These are phyloP conservation scores for Cercis canadensis DNA, from an alignment of 306 rosid genomes.

Conservation along the genomic window DNA sequence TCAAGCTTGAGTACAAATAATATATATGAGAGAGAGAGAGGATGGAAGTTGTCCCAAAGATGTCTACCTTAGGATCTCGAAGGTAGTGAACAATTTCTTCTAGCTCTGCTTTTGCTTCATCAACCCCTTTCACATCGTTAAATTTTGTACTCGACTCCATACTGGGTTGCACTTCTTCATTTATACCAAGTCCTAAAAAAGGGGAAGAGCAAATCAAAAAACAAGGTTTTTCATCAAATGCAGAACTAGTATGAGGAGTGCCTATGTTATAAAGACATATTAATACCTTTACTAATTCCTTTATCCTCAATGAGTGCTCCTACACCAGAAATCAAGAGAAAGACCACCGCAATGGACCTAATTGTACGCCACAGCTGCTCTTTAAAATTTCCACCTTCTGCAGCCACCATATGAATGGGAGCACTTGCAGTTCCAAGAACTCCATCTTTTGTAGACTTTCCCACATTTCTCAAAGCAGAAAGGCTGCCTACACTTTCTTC, in stretches of 20 bases:
- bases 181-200: conserved; percentile 64
- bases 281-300: conserved; percentile 81
- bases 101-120: conserved; percentile 91
- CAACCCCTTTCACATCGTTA: conserved; percentile 84
- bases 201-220: conserved; percentile 33
- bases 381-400: conserved; percentile 70
- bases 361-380: conserved; percentile 80
- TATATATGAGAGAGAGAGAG: conserved; percentile 14
- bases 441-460: conserved; percentile 65
- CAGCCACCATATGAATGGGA: conserved; percentile 78
- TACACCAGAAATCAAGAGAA: conserved; percentile 74
- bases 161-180: conserved; percentile 79
- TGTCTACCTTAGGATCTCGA: conserved; percentile 82
- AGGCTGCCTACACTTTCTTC: conserved; percentile 61
- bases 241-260: conserved; percentile 5
- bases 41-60: conserved; percentile 6
- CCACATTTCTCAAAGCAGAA: conserved; percentile 62
- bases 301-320: conserved; percentile 83
- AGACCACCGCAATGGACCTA: conserved; percentile 62
- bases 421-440: conserved; percentile 77
- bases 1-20: no score
- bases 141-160: conserved; percentile 78
- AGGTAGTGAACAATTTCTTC: conserved; percentile 95
- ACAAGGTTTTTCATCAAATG: conserved; percentile 19
- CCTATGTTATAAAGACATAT: conserved; percentile 28